These are phyloP conservation scores for Rutstroemia sp. DNA, from an alignment of 2,329 filamentous ascomycete species.

Conservation along the genomic window DNA sequence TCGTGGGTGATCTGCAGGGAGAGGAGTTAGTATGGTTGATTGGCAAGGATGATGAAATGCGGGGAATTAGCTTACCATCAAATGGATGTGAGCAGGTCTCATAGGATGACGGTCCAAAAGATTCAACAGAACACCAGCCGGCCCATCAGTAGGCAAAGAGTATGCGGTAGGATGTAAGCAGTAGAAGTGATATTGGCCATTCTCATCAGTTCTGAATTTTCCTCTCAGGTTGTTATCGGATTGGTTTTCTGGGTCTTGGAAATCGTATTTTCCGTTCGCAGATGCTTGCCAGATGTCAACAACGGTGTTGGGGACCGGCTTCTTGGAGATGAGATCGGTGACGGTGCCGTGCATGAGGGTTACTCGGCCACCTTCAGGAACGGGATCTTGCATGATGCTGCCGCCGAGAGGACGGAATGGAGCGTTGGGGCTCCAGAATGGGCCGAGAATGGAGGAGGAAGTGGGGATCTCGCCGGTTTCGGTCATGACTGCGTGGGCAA, in stretches of 20 bases:
- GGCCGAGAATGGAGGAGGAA: constrained; percentile 71
- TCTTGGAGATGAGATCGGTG: constrained; percentile 32
- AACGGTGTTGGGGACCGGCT: constrained; percentile 37
- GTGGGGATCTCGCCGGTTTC: constrained; percentile 18
- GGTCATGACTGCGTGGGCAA: constrained; percentile 20
- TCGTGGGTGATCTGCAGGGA: constrained; percentile 40
- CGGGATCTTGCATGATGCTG: constrained; percentile 48
- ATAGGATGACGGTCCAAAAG: constrained; percentile 49
- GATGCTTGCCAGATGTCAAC: constrained; percentile 60
- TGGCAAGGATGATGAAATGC: neutral
- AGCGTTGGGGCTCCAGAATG: constrained; percentile 73
- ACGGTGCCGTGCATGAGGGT: constrained; percentile 52
- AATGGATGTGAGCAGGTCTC: constrained; percentile 53
- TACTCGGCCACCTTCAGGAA: constrained; percentile 44
- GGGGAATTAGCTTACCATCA: constrained; percentile 34
- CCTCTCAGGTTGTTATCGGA: constrained; percentile 54
- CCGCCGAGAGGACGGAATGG: constrained; percentile 63
- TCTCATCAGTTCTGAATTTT: constrained; percentile 49
- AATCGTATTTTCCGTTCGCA: constrained; percentile 50
- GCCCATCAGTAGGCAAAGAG: constrained; percentile 39
- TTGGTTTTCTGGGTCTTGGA: constrained; percentile 54
- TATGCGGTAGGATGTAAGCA: constrained; percentile 40
- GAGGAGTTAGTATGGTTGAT: neutral
- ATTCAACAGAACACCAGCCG: constrained; percentile 43
- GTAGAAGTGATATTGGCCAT: constrained; percentile 48